These are phyloP conservation scores for Aphanoascus verrucosus DNA, from an alignment of 2,329 filamentous ascomycete species.

Conservation along the genomic window DNA sequence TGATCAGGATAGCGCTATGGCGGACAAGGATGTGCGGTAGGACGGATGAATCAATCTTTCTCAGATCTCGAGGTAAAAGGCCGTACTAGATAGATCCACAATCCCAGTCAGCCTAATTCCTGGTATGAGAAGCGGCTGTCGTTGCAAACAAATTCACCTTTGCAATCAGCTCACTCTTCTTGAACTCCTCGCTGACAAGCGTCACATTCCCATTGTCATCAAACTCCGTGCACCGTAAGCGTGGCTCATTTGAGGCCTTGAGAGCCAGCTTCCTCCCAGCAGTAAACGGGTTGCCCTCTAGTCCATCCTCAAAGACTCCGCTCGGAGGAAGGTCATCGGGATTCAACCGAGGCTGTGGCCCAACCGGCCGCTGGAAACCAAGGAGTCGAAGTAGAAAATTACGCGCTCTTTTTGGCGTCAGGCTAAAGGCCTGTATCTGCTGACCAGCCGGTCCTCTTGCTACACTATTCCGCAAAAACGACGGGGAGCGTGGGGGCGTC, in stretches of 20 bases:
- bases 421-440: constrained; percentile 18
- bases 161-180: constrained; percentile 92
- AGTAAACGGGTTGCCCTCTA: constrained; percentile 54
- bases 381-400: constrained; percentile 31
- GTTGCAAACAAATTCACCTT: constrained; percentile 49
- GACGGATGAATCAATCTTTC: constrained; percentile 94
- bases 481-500: not conserved
- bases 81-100: constrained; percentile 55
- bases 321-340: constrained; percentile 49
- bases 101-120: not conserved
- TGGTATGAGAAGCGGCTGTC: not conserved
- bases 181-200: constrained; percentile 87
- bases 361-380: constrained; percentile 25
- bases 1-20: constrained; percentile 85
- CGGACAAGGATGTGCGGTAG: constrained; percentile 92
- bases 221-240: constrained; percentile 86
- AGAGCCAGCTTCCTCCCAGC: constrained; percentile 58
- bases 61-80: constrained; percentile 81
- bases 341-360: constrained; percentile 34
- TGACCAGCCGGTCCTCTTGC: not conserved
- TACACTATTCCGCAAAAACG: not conserved
- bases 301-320: constrained; percentile 48
- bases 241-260: constrained; percentile 72
- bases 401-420: constrained; percentile 23
- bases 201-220: constrained; percentile 88